Conservation (phyloP, 176 grass and related monocot species). For the Zizania latifolia region DNA sequence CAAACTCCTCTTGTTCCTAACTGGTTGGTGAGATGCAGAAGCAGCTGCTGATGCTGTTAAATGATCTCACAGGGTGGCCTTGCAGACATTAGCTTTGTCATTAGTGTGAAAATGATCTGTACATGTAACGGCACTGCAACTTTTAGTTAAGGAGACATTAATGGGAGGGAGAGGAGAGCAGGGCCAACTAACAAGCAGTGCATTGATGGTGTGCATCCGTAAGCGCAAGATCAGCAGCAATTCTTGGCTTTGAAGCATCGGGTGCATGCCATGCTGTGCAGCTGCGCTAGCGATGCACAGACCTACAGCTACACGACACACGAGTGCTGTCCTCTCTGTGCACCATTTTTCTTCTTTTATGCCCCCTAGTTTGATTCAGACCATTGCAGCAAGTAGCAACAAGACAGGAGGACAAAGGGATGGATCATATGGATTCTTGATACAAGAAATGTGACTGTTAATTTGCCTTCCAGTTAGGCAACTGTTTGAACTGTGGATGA, state of each 20-base stretch:
- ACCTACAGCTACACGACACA: neutral
- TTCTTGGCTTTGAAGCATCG: slow-evolving; percentile 28
- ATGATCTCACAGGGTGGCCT: neutral
- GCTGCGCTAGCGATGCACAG: neutral
- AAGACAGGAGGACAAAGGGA: neutral
- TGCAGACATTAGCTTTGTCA: slow-evolving; percentile 2
- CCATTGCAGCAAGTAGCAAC: neutral
- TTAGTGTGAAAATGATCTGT: neutral
- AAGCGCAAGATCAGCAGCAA: neutral
- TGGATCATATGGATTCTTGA: neutral
- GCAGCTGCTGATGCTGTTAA: neutral
- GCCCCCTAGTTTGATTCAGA: too few relatives aligned
- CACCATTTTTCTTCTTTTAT: neutral
- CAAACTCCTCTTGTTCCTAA: neutral
- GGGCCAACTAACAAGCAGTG: slow-evolving; percentile 23
- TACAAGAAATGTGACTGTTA: too few relatives aligned
- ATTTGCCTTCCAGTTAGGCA: too few relatives aligned
- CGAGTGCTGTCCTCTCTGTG: neutral
- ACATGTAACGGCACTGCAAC: neutral
- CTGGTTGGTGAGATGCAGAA: neutral
- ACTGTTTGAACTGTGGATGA: slow-evolving; percentile 13
- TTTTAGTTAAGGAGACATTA: slow-evolving; percentile 24
- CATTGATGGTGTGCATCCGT: slow-evolving; percentile 33
- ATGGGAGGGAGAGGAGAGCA: neutral
- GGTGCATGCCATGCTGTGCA: slow-evolving; percentile 4